Conservation (phyloP, 148 eudicot genomes). For the Spergularia bocconei region DNA sequence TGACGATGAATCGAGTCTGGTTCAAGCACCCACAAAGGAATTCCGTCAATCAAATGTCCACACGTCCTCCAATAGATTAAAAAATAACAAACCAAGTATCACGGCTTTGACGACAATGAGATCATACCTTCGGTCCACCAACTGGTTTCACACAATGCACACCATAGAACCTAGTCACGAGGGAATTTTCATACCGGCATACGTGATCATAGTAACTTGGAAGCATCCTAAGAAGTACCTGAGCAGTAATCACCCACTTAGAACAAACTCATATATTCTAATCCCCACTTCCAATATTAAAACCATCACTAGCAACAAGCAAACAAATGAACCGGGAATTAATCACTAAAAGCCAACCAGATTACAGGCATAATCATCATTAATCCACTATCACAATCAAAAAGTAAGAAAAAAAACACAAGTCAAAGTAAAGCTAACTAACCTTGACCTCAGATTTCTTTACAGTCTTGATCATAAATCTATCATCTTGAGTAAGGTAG, state of each 20-base stretch:
- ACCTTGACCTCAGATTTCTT: constrained; percentile 99
- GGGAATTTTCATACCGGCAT: constrained; percentile 70
- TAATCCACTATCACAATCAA: background rate
- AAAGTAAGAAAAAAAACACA: constrained; percentile 3
- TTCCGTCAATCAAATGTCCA: background rate
- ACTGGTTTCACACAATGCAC: constrained; percentile 94
- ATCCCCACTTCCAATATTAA: constrained; percentile 20
- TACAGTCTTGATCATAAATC: constrained; percentile 96
- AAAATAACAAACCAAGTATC: background rate
- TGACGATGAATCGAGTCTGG: constrained; percentile 89
- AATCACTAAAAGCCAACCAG: constrained; percentile 8
- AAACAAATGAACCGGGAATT: constrained; percentile 13
- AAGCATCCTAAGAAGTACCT: constrained; percentile 99
- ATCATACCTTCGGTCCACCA: constrained; percentile 82
- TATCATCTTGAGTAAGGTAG: constrained; percentile 89
- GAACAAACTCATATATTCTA: constrained; percentile 19
- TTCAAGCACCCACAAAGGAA: constrained; percentile 1
- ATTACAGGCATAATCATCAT: constrained; percentile 2
- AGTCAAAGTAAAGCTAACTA: constrained; percentile 35
- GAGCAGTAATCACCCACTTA: constrained; percentile 27
- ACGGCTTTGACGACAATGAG: background rate
- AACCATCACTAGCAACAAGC: background rate
- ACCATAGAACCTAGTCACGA: constrained; percentile 83
- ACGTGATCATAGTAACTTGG: constrained; percentile 88
- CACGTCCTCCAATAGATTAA: background rate